These are phyloP conservation scores for Pyropia haitanensis DNA, from an alignment of 23 red algal species.

Conservation along the genomic window DNA sequence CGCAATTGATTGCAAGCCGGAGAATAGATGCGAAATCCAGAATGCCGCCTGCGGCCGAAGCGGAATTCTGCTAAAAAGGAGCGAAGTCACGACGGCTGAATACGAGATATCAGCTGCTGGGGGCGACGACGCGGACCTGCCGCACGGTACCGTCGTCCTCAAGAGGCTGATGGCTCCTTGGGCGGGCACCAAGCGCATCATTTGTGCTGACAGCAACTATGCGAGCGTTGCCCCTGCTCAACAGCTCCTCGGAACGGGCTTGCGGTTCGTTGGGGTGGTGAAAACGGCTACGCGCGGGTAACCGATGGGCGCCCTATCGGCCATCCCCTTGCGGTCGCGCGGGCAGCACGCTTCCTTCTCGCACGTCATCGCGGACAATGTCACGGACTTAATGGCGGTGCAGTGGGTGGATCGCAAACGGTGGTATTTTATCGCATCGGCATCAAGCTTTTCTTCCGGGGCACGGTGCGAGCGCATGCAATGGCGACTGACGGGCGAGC, in stretches of 20 bases:
- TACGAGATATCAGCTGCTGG: neutral
- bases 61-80: slow-evolving; percentile 5
- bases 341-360: neutral
- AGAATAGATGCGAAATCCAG: slow-evolving; percentile 10
- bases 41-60: slow-evolving; percentile 9
- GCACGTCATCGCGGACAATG: neutral
- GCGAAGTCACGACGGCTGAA: neutral
- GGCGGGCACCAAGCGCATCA: neutral
- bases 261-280: neutral
- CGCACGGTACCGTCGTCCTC: neutral
- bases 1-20: neutral
- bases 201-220: slow-evolving; percentile 1
- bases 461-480: neutral
- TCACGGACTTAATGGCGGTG: neutral
- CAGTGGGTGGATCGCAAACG: neutral
- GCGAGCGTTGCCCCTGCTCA: neutral
- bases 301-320: neutral
- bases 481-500: neutral
- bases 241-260: neutral
- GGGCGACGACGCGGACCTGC: neutral
- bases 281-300: slow-evolving; percentile 1
- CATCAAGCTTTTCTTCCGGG: neutral
- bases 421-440: slow-evolving; percentile 2
- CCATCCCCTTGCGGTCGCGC: neutral
- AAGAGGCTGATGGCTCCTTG: slow-evolving; percentile 3